Evolutionary conservation across 73 alveolate genomes (phyloP).

Genomic region (Paramecium pentaurelia): DNA sequence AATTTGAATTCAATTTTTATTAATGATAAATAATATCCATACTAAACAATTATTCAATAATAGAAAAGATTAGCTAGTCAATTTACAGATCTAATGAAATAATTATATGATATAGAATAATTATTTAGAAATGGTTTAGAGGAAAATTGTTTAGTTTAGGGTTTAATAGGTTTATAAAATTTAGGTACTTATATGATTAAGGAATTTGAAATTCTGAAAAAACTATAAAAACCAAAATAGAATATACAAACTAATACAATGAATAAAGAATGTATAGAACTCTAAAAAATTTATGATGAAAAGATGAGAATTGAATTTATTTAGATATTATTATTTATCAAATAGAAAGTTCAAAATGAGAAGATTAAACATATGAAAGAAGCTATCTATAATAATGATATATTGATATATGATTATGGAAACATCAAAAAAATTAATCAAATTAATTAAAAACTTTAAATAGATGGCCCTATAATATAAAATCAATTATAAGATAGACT

Average conservation of each 20-base stretch:
- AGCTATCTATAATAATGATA: background rate
- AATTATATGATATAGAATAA: background rate
- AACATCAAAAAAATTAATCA: background rate
- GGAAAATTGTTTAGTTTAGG: background rate
- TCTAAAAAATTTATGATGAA: background rate
- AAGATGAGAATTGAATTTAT: background rate
- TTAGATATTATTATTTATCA: background rate
- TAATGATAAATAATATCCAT: background rate
- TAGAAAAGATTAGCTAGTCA: background rate
- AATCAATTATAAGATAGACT: background rate
- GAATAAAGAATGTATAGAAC: background rate
- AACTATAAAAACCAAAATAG: background rate
- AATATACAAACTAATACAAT: background rate
- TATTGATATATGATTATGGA: conserved; percentile 14
- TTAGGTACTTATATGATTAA: background rate
- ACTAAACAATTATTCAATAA: background rate
- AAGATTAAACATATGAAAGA: conserved; percentile 12
- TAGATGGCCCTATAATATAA: conserved; percentile 5
- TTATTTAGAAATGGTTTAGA: conserved; percentile 14
- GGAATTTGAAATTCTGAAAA: conserved; percentile 6
- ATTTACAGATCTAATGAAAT: background rate
- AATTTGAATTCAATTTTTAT: background rate
- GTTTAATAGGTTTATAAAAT: background rate
- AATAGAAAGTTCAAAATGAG: background rate
- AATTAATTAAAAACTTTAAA: background rate